Percentiles rank a stretch among this genome's conserved stretches.
phyloP scores from a whole-genome alignment of 164 flowering plant species.

The Macadamia tetraphylla region DNA sequence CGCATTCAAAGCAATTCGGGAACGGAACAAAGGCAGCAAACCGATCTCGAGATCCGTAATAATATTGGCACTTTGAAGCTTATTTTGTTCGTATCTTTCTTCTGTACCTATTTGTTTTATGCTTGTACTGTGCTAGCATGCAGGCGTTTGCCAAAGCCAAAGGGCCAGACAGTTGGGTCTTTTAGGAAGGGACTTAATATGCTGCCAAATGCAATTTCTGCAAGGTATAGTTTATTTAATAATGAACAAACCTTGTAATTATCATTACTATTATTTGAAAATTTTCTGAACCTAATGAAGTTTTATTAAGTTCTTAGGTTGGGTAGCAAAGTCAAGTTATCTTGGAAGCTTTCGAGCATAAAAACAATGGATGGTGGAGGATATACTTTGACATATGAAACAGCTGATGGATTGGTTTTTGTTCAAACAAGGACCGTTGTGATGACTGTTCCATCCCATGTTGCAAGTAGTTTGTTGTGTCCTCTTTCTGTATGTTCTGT shows the following conservation, averaged over 20 bases:
- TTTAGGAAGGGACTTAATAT: slow-evolving; percentile 77
- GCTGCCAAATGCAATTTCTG: slow-evolving; percentile 82
- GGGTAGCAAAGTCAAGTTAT: slow-evolving; percentile 70
- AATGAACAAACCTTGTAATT: background rate
- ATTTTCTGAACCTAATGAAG: background rate
- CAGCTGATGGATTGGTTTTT: slow-evolving; percentile 69
- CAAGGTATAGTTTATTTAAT: slow-evolving; percentile 32
- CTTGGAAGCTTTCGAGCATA: slow-evolving; percentile 79
- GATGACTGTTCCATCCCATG: slow-evolving; percentile 80
- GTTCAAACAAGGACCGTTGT: slow-evolving; percentile 61
- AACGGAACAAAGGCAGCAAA: slow-evolving; percentile 47
- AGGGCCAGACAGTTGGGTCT: slow-evolving; percentile 97
- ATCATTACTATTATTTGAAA: background rate
- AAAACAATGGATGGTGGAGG: slow-evolving; percentile 43
- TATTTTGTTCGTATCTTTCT: background rate
- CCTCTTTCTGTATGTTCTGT: slow-evolving; percentile 76
- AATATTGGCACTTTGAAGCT: slow-evolving; percentile 4
- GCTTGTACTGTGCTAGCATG: slow-evolving; percentile 14
- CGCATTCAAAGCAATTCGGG: slow-evolving; percentile 66
- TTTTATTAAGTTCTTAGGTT: slow-evolving; percentile 42
- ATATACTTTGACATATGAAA: slow-evolving; percentile 72
- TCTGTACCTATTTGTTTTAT: slow-evolving; percentile 7
- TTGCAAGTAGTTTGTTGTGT: slow-evolving; percentile 65
- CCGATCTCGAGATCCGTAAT: slow-evolving; percentile 84
- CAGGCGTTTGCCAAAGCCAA: slow-evolving; percentile 84